phyloP scores from a whole-genome alignment of 345 rosid species.

The Arabis alpina region DNA sequence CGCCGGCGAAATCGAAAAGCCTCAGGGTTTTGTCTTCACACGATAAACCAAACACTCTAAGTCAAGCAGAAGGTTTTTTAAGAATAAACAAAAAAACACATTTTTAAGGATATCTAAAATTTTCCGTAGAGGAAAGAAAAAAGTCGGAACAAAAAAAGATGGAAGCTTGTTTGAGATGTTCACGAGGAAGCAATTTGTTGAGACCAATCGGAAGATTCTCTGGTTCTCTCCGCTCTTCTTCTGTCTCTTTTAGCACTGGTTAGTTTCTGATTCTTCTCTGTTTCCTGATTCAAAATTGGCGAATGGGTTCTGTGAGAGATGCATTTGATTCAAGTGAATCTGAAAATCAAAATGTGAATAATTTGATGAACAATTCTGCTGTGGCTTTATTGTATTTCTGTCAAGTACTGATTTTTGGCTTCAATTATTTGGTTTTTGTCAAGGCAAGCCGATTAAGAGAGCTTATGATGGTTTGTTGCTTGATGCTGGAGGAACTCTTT shows the following conservation, averaged over 20 bases:
- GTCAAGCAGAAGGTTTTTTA: background rate
- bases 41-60: constrained; percentile 10
- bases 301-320: constrained; percentile 2
- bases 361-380: background rate
- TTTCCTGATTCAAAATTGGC: background rate
- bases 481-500: constrained; percentile 93
- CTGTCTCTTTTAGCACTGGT: constrained; percentile 55
- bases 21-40: constrained; percentile 35
- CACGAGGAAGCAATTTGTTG: constrained; percentile 48
- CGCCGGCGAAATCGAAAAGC: constrained; percentile 38
- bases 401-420: background rate
- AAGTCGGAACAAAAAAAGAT: constrained; percentile 36
- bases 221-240: constrained; percentile 38
- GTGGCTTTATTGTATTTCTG: background rate
- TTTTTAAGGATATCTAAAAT: no score
- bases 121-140: background rate
- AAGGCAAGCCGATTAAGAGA: constrained; percentile 45
- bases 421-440: constrained; percentile 20
- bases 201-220: constrained; percentile 46
- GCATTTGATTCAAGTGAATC: constrained; percentile 15
- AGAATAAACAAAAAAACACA: no score
- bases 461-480: constrained; percentile 78
- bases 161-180: constrained; percentile 67
- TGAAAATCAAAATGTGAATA: background rate
- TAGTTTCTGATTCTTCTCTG: constrained; percentile 19